phyloP scores from a whole-genome alignment of 1,284 basidiomycete genomes.

The Ceratobasidium theobromae region DNA sequence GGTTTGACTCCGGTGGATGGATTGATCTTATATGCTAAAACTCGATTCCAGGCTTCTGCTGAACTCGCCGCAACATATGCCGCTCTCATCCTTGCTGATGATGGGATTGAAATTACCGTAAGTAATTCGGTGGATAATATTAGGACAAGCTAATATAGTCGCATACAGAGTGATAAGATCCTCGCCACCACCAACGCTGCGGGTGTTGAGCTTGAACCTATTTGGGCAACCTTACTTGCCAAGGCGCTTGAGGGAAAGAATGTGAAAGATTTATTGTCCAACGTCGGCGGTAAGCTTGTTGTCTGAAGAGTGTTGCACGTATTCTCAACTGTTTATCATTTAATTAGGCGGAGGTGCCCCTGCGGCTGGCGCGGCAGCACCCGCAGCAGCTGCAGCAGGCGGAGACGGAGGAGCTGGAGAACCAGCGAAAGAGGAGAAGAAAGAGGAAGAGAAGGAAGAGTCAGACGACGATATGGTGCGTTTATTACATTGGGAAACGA shows the following conservation, averaged over 20 bases:
- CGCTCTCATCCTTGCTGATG: slow-evolving; percentile 95
- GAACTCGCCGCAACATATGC: slow-evolving; percentile 91
- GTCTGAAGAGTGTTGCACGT: too few species aligned
- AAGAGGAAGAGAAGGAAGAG: slow-evolving; percentile 50
- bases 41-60: slow-evolving; percentile 51
- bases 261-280: slow-evolving; percentile 91
- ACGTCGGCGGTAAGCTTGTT: slow-evolving; percentile 76
- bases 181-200: slow-evolving; percentile 80
- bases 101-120: slow-evolving; percentile 95
- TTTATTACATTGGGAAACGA: slow-evolving; percentile 34
- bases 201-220: slow-evolving; percentile 86
- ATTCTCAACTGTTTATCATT: too few species aligned
- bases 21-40: neutral
- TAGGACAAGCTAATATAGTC: neutral
- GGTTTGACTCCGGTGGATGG: neutral
- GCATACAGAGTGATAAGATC: slow-evolving; percentile 84
- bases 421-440: slow-evolving; percentile 81
- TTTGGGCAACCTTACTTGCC: slow-evolving; percentile 95
- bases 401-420: slow-evolving; percentile 58
- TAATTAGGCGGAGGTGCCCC: slow-evolving; percentile 55
- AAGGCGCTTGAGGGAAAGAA: slow-evolving; percentile 99
- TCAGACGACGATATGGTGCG: slow-evolving; percentile 92
- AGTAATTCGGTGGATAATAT: slow-evolving; percentile 44
- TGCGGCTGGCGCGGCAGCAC: slow-evolving; percentile 54
- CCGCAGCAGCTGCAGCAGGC: slow-evolving; percentile 62